Evolutionary conservation across 139 green algal genomes (phyloP).

Genomic region (Raphidocelis subcapitata): DNA sequence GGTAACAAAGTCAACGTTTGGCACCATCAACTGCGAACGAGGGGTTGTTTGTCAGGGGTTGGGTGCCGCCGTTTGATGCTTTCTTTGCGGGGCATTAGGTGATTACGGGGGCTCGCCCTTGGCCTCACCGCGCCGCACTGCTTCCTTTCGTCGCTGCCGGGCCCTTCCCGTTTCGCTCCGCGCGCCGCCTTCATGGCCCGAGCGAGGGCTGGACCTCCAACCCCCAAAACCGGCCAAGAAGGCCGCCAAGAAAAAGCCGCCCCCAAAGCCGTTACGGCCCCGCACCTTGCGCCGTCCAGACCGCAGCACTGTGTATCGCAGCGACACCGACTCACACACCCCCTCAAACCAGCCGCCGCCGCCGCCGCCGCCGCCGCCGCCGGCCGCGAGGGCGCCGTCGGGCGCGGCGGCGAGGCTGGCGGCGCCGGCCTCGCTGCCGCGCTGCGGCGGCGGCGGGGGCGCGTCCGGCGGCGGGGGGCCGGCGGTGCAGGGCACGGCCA

Average conservation of each 20-base stretch:
- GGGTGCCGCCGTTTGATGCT: constrained; percentile 49
- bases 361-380: constrained; percentile 11
- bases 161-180: too few relatives aligned
- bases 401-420: neutral
- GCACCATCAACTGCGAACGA: constrained; percentile 45
- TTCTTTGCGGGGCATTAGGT: neutral
- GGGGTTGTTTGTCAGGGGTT: neutral
- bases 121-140: too few relatives aligned
- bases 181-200: too few relatives aligned
- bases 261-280: neutral
- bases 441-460: neutral
- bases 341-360: constrained; percentile 63
- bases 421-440: neutral
- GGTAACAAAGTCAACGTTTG: constrained; percentile 66
- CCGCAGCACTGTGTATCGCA: constrained; percentile 41
- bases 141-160: too few relatives aligned
- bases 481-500: constrained; percentile 48
- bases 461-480: neutral
- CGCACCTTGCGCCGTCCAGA: neutral
- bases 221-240: too few relatives aligned
- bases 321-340: constrained; percentile 66
- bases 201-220: too few relatives aligned
- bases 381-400: neutral
- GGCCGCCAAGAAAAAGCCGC: neutral
- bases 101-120: too few relatives aligned